phyloP scores from a whole-genome alignment of 208 protist species.

The Wallacemonas sp. region DNA sequence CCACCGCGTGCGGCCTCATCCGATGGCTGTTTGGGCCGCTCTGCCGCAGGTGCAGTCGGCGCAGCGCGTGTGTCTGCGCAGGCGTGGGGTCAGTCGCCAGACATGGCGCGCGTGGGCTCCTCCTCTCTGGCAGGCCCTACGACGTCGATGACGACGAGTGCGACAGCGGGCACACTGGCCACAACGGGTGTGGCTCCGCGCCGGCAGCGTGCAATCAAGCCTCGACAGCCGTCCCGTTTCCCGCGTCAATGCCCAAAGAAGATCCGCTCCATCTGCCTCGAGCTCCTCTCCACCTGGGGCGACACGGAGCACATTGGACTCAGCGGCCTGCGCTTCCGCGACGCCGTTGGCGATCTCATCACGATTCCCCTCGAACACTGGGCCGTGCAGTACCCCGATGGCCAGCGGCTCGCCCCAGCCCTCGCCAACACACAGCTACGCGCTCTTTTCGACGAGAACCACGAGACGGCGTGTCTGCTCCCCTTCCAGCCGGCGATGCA shows the following conservation, averaged over 20 bases:
- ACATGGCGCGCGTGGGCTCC: no score
- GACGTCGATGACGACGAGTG: neutral
- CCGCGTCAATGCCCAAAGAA: conserved; percentile 28
- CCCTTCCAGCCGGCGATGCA: conserved; percentile 57
- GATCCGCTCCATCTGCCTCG: conserved; percentile 45
- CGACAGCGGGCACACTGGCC: neutral
- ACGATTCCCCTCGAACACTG: conserved; percentile 22
- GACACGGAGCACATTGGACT: conserved; percentile 51
- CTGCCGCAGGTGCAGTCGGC: neutral
- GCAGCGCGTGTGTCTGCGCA: neutral
- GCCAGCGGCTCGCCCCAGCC: neutral
- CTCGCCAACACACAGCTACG: conserved; percentile 2
- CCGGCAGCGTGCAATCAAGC: conserved; percentile 8
- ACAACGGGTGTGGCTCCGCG: neutral
- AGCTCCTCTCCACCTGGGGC: conserved; percentile 76
- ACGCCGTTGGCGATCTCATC: conserved; percentile 42
- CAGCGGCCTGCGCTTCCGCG: conserved; percentile 58
- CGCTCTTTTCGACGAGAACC: conserved; percentile 48
- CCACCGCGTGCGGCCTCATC: conserved; percentile 3
- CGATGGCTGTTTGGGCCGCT: neutral
- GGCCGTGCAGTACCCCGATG: conserved; percentile 48
- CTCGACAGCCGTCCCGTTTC: conserved; percentile 5
- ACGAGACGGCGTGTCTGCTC: conserved; percentile 37
- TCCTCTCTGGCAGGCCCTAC: neutral
- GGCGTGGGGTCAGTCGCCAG: no score